Evolutionary conservation across 495 filamentous ascomycete species (phyloP), one percentile per base, ranked within the genome.

Genomic region (Xylaria grammica): DNA sequence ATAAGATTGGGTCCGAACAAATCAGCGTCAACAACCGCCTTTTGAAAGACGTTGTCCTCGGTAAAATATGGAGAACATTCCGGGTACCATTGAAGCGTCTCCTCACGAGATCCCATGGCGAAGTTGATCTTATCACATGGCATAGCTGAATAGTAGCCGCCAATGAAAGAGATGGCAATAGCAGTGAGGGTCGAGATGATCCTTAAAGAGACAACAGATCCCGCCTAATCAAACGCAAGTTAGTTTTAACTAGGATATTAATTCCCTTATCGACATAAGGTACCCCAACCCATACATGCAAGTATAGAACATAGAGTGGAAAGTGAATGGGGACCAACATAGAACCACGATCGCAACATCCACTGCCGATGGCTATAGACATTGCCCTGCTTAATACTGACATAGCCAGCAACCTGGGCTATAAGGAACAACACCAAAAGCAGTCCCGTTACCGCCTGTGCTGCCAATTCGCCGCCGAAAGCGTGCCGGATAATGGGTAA

Each of bases 311-410:
- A 20, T 5, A 5, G 26, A 32, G 17, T 6, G 34, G n/a, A 17
- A 51, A 30, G 9, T 40, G 58, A 17, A 38, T 7, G 34, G 26
- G 19, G 13, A 61, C 59, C 4, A 15, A 61, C 59, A 34, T 38
- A 51, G 46, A 42, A 36, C 59, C 59, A 61, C 15, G 59, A 49
- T 30, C 59, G 20, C 46, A 61, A 40, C 59, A 61, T 61, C 59
- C 59, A 61, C 1, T 26, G 22, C 6, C 59, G 20, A n/a, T 61
- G 59, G 6, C 15, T 29, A 17, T 24, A 2, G 19, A 61, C n/a
- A n/a, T 61, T 22, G 20, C 45, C 10, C 10, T 30, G 45, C 32
- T 22, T 40, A 9, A 61, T 36, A 13, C 19, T 38, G 30, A 40
- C 32, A 51, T 38, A 61, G 20, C 46, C 59, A n/a, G 20, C 36